Percentiles rank a stretch among this genome's conserved stretches.
Conservation (phyloP, 148 eudicot genomes). For the Persicaria maculosa region DNA sequence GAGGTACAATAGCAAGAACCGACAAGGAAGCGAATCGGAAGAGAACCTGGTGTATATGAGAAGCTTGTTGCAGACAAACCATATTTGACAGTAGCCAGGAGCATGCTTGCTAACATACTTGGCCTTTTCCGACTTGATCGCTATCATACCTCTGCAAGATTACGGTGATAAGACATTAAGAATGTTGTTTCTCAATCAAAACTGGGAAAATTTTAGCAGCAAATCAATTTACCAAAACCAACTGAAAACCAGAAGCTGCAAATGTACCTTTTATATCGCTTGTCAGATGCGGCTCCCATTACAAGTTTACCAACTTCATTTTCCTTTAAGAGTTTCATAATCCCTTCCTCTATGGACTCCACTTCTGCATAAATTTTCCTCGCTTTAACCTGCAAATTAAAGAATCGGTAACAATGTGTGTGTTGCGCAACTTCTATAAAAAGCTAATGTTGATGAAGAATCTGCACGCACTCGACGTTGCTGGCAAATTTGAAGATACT, state of each 20-base stretch:
- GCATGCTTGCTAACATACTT: constrained; percentile 57
- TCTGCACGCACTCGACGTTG: neutral
- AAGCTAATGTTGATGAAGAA: too few species aligned
- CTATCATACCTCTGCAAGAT: constrained; percentile 59
- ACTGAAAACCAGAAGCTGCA: neutral
- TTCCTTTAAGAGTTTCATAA: constrained; percentile 11
- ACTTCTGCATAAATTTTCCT: neutral
- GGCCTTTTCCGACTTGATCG: constrained; percentile 74
- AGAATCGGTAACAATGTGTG: neutral
- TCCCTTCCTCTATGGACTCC: constrained; percentile 4
- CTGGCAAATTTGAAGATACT: neutral
- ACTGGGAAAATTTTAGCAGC: too few species aligned
- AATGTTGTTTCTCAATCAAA: neutral
- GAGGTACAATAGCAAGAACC: too few species aligned
- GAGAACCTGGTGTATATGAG: constrained; percentile 61
- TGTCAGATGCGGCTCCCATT: constrained; percentile 59
- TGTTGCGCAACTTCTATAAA: too few species aligned
- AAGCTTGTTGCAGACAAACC: constrained; percentile 66
- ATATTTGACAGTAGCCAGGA: constrained; percentile 64
- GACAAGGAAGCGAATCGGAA: neutral
- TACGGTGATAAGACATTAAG: constrained; percentile 4
- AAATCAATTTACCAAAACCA: too few species aligned
- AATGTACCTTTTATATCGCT: constrained; percentile 36
- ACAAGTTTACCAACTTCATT: constrained; percentile 42
- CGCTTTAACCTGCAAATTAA: constrained; percentile 7